A percentile compares a stretch with the other conserved stretches of the same genome.
Evolutionary conservation across 176 grass and related monocot genomes (phyloP).

Genomic region (Poa annua): DNA sequence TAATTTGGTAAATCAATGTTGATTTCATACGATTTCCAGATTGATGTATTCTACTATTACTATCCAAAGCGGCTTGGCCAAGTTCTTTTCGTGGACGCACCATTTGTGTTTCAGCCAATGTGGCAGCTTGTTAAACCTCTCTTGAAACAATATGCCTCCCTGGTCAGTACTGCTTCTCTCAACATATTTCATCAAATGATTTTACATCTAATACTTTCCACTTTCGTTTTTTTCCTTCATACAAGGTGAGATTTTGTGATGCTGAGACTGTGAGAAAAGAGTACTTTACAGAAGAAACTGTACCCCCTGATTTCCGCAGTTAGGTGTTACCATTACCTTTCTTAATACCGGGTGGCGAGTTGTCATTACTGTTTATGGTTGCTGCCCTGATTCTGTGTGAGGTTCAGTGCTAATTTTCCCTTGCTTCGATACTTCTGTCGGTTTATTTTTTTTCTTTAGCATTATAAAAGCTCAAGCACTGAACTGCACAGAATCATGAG

Average conservation of each 20-base stretch:
- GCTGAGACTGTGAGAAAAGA: constrained; percentile 61
- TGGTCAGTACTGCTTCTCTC: constrained; percentile 52
- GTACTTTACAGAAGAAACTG: constrained; percentile 74
- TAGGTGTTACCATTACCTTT: constrained; percentile 30
- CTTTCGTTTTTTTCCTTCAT: constrained; percentile 13
- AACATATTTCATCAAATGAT: not conserved
- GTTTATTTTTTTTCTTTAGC: not conserved
- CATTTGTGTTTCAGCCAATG: constrained; percentile 85
- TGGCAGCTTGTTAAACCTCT: constrained; percentile 92
- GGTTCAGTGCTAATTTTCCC: constrained; percentile 22
- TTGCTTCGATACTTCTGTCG: not conserved
- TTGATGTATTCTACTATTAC: constrained; percentile 96
- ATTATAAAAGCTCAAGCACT: not conserved
- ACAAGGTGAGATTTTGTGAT: constrained; percentile 79
- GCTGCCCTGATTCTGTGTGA: not conserved
- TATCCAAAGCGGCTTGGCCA: constrained; percentile 85
- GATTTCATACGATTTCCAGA: constrained; percentile 45
- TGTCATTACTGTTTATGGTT: not conserved
- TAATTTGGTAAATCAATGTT: not conserved
- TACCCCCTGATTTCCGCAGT: constrained; percentile 65
- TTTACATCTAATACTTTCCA: constrained; percentile 2
- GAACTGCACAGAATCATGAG: not conserved
- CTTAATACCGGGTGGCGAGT: not conserved
- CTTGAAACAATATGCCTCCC: constrained; percentile 75
- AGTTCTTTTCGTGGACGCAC: constrained; percentile 88